Conservation (phyloP, 1,284 basidiomycete species). For the Pyrrhoderma noxium region DNA sequence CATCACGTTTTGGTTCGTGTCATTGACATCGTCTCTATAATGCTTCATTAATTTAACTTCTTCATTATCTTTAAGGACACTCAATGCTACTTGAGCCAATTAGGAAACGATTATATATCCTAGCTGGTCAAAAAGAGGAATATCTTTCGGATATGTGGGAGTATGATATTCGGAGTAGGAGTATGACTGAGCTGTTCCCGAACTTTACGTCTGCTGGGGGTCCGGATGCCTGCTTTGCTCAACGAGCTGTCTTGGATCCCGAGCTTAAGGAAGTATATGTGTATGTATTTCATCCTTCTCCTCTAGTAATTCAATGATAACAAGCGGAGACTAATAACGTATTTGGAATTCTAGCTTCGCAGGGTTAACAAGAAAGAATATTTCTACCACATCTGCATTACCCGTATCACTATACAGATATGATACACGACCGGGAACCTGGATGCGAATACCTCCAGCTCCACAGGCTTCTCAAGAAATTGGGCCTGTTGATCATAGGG, state of each 20-base stretch:
- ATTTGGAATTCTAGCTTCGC: neutral
- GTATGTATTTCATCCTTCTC: constrained; percentile 38
- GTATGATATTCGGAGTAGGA: constrained; percentile 53
- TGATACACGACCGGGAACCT: constrained; percentile 47
- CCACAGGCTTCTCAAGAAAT: constrained; percentile 12
- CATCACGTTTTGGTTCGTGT: constrained; percentile 53
- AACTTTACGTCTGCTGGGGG: constrained; percentile 54
- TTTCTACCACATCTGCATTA: constrained; percentile 28
- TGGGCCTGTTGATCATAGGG: neutral
- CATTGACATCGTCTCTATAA: neutral
- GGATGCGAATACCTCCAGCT: constrained; percentile 43
- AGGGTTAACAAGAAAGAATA: constrained; percentile 1
- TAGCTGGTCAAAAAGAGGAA: constrained; percentile 62
- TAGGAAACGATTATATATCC: constrained; percentile 53
- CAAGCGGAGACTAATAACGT: neutral
- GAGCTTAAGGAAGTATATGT: constrained; percentile 61
- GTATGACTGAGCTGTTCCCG: constrained; percentile 52
- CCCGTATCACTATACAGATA: constrained; percentile 64
- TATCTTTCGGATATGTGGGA: constrained; percentile 70
- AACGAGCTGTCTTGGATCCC: constrained; percentile 61
- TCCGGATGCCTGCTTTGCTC: constrained; percentile 62
- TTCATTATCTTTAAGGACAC: constrained; percentile 44
- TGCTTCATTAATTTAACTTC: too few relatives aligned
- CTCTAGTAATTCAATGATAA: too few relatives aligned
- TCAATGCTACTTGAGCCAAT: constrained; percentile 68